Percentiles rank a stretch among this genome's conserved stretches.
These are phyloP conservation scores for Penicillium polonicum DNA, from an alignment of 2,329 filamentous ascomycete species.

Conservation along the genomic window DNA sequence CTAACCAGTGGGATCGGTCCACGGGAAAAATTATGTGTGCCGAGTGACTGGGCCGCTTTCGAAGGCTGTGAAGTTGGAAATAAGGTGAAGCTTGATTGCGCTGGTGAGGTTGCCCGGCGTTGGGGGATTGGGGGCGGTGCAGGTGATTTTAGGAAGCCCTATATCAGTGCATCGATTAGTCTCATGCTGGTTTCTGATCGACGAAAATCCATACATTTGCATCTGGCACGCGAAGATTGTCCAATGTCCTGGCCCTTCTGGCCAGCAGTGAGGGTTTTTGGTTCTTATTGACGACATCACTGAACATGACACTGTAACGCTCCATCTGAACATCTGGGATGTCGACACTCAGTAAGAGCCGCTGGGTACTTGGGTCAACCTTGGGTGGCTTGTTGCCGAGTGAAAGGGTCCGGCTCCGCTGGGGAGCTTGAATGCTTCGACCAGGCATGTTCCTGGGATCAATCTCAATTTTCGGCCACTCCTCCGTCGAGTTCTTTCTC, in stretches of 20 bases:
- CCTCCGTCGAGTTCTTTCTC: constrained; percentile 13
- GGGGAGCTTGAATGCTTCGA: background rate
- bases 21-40: constrained; percentile 33
- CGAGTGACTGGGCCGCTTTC: constrained; percentile 33
- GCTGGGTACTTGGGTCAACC: constrained; percentile 14
- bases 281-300: constrained; percentile 61
- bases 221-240: constrained; percentile 56
- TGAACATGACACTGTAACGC: constrained; percentile 93
- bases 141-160: constrained; percentile 14
- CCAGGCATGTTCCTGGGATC: constrained; percentile 2
- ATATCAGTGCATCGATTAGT: background rate
- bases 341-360: constrained; percentile 65
- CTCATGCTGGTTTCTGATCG: background rate
- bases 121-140: constrained; percentile 24
- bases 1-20: constrained; percentile 28
- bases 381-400: constrained; percentile 6
- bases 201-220: constrained; percentile 36
- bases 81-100: constrained; percentile 37
- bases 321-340: constrained; percentile 81
- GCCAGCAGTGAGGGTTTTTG: constrained; percentile 33
- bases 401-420: constrained; percentile 16
- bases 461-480: constrained; percentile 21
- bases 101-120: constrained; percentile 40
- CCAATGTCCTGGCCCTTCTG: constrained; percentile 39
- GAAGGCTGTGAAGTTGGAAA: constrained; percentile 37